Percentiles rank a stretch among this genome's conserved stretches.
phyloP scores from a whole-genome alignment of 2,329 filamentous ascomycete genomes.

The Clonostachys rosea region DNA sequence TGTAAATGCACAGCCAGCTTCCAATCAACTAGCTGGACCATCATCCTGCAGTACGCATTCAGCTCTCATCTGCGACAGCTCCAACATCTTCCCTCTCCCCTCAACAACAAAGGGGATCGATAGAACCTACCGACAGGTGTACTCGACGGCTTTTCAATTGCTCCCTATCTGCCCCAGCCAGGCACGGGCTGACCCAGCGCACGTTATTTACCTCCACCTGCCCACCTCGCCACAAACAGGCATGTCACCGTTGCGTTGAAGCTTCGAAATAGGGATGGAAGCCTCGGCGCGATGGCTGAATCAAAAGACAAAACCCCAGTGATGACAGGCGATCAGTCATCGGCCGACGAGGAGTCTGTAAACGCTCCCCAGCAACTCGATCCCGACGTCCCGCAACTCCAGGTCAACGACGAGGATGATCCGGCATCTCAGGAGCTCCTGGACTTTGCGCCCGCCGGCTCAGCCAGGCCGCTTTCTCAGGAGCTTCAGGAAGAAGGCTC shows the following conservation, averaged over 20 bases:
- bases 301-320: slow-evolving; percentile 36
- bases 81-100: too few species aligned
- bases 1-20: too few species aligned
- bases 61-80: too few species aligned
- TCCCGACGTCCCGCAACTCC: slow-evolving; percentile 4
- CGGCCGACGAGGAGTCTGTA: slow-evolving; percentile 7
- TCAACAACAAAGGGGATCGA: too few species aligned
- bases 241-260: slow-evolving; percentile 5
- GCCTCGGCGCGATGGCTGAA: slow-evolving; percentile 40
- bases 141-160: too few species aligned
- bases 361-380: neutral
- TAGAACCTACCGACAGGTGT: too few species aligned
- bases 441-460: neutral
- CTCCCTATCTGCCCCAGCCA: too few species aligned
- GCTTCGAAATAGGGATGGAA: slow-evolving; percentile 27
- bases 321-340: slow-evolving; percentile 6
- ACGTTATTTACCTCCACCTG: neutral
- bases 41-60: too few species aligned
- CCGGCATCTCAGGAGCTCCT: slow-evolving; percentile 20
- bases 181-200: too few species aligned
- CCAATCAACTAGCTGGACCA: too few species aligned
- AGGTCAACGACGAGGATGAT: neutral
- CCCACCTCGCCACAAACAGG: neutral
- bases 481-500: slow-evolving; percentile 33
- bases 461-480: neutral